Evolutionary conservation across 805 yeast species (phyloP), one percentile per base, ranked within the genome.

Genomic region (Wickerhamiella parazyma): DNA sequence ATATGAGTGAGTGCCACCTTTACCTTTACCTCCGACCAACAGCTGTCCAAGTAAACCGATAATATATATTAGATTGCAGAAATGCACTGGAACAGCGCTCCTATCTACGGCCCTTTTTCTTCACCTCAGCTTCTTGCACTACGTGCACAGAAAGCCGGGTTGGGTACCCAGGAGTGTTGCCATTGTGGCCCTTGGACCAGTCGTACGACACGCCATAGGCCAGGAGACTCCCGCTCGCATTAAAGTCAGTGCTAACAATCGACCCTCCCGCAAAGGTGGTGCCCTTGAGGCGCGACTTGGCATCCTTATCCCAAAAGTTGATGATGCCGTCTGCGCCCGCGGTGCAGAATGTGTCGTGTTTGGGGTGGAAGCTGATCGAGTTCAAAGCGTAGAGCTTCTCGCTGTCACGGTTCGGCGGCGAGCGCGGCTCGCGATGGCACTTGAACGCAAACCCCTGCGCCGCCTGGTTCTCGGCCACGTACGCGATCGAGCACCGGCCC

Each of bases 221-320:
- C 60, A 82, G 78, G 9, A 91, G 75, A 25, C 76, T 61, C 42
- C 98, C 98, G 39, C 69, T 76, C 50, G 83, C 70, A 64, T 85
- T 91, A 67, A 89, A 91, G 4, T 77, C 76, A 1, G 86, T 72
- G 31, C 80, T 76, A 0, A 94, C 71, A 43, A 91, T 78, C 0
- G 94, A 69, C 21, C 67, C 67, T 2, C 66, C 69, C 16, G 68
- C 55, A 12, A 79, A 67, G 8, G 73, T 63, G 4, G 94, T 85
- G 26, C 80, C 82, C 63, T 80, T 82, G 51, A 91, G 72, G 54
- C 97, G 72, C 58, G 82, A 93, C 58, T 80, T 76, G 43, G 91
- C 80, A 55, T 85, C 94, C 61, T 84, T 85, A 61, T 91, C 97
- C 98, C 98, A 91, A 66, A 84, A 80, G 55, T 86, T 78, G 66